Conservation (phyloP, 331 rosid genomes). For the Malus hybrid region DNA sequence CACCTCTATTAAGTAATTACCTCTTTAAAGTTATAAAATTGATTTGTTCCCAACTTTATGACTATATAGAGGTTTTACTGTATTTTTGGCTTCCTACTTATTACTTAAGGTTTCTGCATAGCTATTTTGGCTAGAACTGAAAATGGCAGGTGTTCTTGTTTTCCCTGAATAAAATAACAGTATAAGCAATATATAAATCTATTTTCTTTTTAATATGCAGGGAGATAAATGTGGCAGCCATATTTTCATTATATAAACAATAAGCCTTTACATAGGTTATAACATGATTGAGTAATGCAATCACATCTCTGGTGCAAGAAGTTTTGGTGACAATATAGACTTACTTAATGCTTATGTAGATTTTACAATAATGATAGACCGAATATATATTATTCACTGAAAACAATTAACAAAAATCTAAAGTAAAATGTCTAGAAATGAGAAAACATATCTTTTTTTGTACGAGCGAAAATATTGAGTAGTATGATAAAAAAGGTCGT, state of each 20-base stretch:
- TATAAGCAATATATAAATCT: background rate
- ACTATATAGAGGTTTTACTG: too few relatives aligned
- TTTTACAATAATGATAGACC: background rate
- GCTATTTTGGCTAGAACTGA: background rate
- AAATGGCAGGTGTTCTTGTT: background rate
- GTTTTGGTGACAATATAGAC: background rate
- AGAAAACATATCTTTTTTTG: background rate
- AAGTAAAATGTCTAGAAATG: background rate
- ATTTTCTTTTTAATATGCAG: background rate
- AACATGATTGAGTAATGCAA: background rate
- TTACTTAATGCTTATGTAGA: background rate
- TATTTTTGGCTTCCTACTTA: background rate
- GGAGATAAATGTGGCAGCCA: background rate
- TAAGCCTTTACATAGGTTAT: background rate
- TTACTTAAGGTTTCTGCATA: background rate
- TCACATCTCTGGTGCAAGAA: background rate
- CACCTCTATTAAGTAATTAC: too few relatives aligned
- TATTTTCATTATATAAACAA: background rate
- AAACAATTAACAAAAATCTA: background rate
- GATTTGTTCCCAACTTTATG: too few relatives aligned
- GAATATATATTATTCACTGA: background rate
- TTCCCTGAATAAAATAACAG: background rate
- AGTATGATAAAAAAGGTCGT: background rate
- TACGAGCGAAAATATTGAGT: background rate
- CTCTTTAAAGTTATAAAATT: too few relatives aligned